phyloP scores from a whole-genome alignment of 257 asterid genomes.

The Ocimum tenuiflorum region DNA sequence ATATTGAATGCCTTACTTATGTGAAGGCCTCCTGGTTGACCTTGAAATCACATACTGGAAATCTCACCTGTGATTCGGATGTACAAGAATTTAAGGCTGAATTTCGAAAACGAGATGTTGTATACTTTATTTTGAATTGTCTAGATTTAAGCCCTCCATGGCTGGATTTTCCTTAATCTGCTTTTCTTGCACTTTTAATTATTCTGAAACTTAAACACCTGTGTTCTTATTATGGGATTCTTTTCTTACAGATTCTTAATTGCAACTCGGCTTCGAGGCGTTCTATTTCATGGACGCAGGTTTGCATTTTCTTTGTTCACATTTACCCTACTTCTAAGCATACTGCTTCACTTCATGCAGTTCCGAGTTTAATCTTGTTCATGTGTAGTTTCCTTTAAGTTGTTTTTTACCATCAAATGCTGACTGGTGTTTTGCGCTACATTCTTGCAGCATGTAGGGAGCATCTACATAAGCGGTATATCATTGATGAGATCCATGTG shows the following conservation, averaged over 20 bases:
- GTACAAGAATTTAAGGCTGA: neutral
- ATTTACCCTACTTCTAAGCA: neutral
- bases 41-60: neutral
- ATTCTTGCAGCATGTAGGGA: slow-evolving; percentile 26
- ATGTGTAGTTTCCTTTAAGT: neutral
- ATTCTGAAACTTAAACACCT: neutral
- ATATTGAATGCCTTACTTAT: neutral
- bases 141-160: neutral
- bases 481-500: slow-evolving; percentile 11
- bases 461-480: slow-evolving; percentile 11
- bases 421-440: slow-evolving; percentile 5
- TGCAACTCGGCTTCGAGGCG: slow-evolving; percentile 5
- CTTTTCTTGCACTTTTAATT: neutral
- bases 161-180: neutral
- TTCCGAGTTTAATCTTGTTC: neutral
- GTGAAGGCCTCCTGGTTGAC: neutral
- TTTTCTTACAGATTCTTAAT: slow-evolving; percentile 36
- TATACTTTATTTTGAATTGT: neutral
- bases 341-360: neutral
- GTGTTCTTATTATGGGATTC: neutral
- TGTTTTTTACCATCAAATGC: neutral
- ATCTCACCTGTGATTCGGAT: neutral
- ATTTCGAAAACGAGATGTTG: neutral
- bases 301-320: neutral
- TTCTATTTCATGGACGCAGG: slow-evolving; percentile 21